Evolutionary conservation across 2,329 filamentous ascomycete genomes (phyloP).

Genomic region (Cytospora leucostoma): DNA sequence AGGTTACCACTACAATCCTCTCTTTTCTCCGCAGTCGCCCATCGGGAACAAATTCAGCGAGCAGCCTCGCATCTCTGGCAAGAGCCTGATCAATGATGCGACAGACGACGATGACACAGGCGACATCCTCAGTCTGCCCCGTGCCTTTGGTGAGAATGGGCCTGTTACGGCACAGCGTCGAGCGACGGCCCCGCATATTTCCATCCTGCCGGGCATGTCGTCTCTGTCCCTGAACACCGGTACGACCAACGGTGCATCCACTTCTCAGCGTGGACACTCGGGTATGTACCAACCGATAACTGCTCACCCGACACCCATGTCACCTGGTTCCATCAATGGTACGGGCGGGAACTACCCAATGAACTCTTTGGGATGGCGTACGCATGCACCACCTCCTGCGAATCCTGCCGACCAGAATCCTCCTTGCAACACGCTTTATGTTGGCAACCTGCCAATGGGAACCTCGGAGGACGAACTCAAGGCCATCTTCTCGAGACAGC

Average conservation of each 20-base stretch:
- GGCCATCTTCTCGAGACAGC: slow-evolving; percentile 86
- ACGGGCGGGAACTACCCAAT: slow-evolving; percentile 25
- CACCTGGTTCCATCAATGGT: slow-evolving; percentile 55
- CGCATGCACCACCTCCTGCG: slow-evolving; percentile 61
- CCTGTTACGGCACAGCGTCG: slow-evolving; percentile 57
- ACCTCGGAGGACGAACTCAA: slow-evolving; percentile 96
- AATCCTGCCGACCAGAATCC: slow-evolving; percentile 97
- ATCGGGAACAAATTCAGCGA: slow-evolving; percentile 71
- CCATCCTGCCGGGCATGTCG: slow-evolving; percentile 64
- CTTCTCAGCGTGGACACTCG: slow-evolving; percentile 44
- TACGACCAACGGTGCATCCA: slow-evolving; percentile 54
- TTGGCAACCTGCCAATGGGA: slow-evolving; percentile 92
- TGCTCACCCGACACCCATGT: slow-evolving; percentile 51
- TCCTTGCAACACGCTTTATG: slow-evolving; percentile 96
- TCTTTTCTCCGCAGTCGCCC: slow-evolving; percentile 74
- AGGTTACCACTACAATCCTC: slow-evolving; percentile 56
- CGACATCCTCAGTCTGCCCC: slow-evolving; percentile 70
- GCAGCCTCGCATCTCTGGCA: slow-evolving; percentile 62
- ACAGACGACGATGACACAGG: slow-evolving; percentile 69
- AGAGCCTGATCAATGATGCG: slow-evolving; percentile 71
- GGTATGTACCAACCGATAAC: slow-evolving; percentile 41
- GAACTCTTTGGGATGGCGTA: slow-evolving; percentile 1
- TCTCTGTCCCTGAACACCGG: slow-evolving; percentile 70
- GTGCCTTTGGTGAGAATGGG: slow-evolving; percentile 74
- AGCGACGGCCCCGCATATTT: slow-evolving; percentile 71